Percentiles rank a stretch among this genome's conserved stretches.
Evolutionary conservation across 2,329 filamentous ascomycete genomes (phyloP).

Genomic region (Beauveria sp.): DNA sequence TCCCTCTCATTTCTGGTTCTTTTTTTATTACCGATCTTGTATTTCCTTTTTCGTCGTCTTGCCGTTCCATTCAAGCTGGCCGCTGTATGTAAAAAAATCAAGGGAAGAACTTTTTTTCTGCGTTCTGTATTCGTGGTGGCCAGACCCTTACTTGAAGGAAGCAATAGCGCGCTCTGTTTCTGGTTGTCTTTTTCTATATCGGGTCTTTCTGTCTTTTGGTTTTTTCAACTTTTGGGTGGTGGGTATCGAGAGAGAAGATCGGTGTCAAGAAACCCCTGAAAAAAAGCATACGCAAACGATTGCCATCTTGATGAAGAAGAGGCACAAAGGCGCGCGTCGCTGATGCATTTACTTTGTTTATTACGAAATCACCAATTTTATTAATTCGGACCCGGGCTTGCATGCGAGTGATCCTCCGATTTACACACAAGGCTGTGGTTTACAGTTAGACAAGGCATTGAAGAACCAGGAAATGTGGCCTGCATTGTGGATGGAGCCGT

Average conservation of each 20-base stretch:
- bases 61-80: neutral
- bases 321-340: neutral
- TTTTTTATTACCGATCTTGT: slow-evolving; percentile 6
- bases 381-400: neutral
- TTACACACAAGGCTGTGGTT: too few species aligned
- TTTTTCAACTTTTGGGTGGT: neutral
- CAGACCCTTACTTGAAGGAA: neutral
- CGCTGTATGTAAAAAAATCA: neutral
- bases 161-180: slow-evolving; percentile 6
- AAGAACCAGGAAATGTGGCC: too few species aligned
- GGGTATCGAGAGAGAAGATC: neutral
- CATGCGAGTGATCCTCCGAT: too few species aligned
- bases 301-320: slow-evolving; percentile 6
- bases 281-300: neutral
- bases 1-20: slow-evolving; percentile 10
- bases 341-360: slow-evolving; percentile 16
- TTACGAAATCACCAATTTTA: neutral
- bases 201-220: neutral
- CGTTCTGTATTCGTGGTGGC: neutral
- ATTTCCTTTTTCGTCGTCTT: slow-evolving; percentile 1
- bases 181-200: slow-evolving; percentile 4
- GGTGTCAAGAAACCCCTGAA: neutral
- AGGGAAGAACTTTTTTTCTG: slow-evolving; percentile 1
- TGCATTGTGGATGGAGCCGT: too few species aligned
- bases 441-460: too few species aligned